Percentiles rank a stretch among this genome's conserved stretches.
Evolutionary conservation across 805 yeast genomes (phyloP).

Genomic region (Tetrapisispora taiwanensis): DNA sequence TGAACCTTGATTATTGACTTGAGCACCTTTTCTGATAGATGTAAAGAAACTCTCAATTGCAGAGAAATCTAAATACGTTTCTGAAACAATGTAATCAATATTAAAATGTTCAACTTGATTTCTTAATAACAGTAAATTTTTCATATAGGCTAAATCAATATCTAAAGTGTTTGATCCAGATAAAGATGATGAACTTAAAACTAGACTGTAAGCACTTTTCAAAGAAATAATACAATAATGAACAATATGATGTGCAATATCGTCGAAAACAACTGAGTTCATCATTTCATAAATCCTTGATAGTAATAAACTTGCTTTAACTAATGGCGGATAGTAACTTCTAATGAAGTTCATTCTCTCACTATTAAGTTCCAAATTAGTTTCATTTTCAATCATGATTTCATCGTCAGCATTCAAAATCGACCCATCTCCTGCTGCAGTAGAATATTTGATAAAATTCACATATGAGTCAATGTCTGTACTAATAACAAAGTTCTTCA

Average conservation of each 20-base stretch:
- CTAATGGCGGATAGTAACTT: conserved; percentile 61
- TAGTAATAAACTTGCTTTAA: conserved; percentile 55
- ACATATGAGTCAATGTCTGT: background rate
- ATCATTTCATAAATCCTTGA: conserved; percentile 74
- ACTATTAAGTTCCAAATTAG: background rate
- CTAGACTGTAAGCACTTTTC: conserved; percentile 41
- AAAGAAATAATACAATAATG: conserved; percentile 64
- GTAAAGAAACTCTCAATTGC: conserved; percentile 52
- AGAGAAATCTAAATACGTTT: conserved; percentile 69
- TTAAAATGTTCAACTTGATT: conserved; percentile 68
- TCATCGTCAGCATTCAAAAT: conserved; percentile 6
- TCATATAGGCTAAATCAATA: conserved; percentile 56
- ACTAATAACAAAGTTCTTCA: background rate
- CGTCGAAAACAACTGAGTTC: conserved; percentile 72
- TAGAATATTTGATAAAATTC: background rate
- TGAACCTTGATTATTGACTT: conserved; percentile 3
- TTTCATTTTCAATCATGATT: background rate
- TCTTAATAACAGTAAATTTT: conserved; percentile 60
- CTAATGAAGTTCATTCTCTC: conserved; percentile 16
- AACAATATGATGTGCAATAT: conserved; percentile 76
- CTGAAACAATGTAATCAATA: conserved; percentile 63
- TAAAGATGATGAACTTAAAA: conserved; percentile 31
- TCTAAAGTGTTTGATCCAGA: conserved; percentile 31
- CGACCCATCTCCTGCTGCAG: background rate
- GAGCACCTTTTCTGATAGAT: conserved; percentile 22